Evolutionary conservation across 352 stramenopile species (phyloP).

Genomic region (Globisporangium iwayamae): DNA sequence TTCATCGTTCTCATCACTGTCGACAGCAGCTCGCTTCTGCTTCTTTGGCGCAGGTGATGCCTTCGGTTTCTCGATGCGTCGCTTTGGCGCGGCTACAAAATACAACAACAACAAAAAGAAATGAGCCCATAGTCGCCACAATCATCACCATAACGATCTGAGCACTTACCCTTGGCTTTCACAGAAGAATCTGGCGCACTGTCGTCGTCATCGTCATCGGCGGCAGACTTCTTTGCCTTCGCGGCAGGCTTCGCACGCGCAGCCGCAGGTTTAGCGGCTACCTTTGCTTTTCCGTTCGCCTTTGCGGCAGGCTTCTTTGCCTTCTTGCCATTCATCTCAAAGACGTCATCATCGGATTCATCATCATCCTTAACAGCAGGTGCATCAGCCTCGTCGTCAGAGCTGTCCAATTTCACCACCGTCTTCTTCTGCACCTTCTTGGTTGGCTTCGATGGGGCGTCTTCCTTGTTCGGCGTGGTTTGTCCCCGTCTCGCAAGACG

Average conservation of each 20-base stretch:
- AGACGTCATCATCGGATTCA: conserved; percentile 56
- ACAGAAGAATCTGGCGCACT: conserved; percentile 17
- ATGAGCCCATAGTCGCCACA: neutral
- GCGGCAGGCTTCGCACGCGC: conserved; percentile 25
- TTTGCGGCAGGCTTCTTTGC: conserved; percentile 39
- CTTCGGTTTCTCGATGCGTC: conserved; percentile 9
- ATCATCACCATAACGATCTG: neutral
- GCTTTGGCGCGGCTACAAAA: conserved; percentile 8
- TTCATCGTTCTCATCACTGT: conserved; percentile 20
- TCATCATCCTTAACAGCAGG: conserved; percentile 9
- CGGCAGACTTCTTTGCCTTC: conserved; percentile 25
- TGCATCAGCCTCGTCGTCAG: conserved; percentile 32
- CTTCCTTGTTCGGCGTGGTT: conserved; percentile 40
- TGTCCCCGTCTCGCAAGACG: conserved; percentile 54
- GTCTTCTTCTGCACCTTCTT: conserved; percentile 21
- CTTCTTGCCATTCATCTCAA: conserved; percentile 44
- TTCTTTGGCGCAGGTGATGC: conserved; percentile 31
- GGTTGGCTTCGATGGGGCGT: conserved; percentile 19
- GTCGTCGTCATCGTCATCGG: conserved; percentile 15
- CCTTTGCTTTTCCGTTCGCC: conserved; percentile 24
- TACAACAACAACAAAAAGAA: neutral
- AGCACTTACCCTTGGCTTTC: conserved; percentile 23
- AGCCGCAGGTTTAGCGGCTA: conserved; percentile 16
- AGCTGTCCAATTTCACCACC: conserved; percentile 43
- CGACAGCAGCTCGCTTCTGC: conserved; percentile 22